A percentile compares a stretch with the other conserved stretches of the same genome.
phyloP scores from a whole-genome alignment of 257 asterid species.

The Misopates orontium region DNA sequence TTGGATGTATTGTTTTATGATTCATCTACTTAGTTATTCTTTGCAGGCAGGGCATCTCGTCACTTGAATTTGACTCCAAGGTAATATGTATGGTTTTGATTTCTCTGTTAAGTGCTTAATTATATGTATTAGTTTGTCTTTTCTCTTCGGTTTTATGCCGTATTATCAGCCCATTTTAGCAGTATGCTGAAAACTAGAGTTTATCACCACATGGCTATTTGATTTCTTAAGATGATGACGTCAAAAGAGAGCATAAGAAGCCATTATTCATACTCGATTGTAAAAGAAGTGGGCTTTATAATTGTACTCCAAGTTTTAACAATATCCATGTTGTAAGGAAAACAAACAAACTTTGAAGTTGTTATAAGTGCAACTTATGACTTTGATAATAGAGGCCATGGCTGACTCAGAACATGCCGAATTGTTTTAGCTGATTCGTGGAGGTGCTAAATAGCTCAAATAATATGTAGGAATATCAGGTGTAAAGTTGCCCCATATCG shows the following conservation, averaged over 20 bases:
- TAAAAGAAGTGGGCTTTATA: too few relatives aligned
- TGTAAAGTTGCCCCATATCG: constrained; percentile 6
- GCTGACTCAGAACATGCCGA: neutral
- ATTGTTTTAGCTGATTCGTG: neutral
- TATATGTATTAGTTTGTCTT: constrained; percentile 11
- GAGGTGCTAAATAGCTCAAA: too few relatives aligned
- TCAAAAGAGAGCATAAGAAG: too few relatives aligned
- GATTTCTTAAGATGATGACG: too few relatives aligned
- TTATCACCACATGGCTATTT: constrained; percentile 5
- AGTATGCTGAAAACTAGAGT: neutral
- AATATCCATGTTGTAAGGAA: neutral
- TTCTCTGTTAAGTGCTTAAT: constrained; percentile 16
- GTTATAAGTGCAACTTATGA: neutral
- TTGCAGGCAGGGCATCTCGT: constrained; percentile 75
- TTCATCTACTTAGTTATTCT: constrained; percentile 7
- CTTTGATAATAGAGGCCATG: neutral
- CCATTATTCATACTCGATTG: too few relatives aligned
- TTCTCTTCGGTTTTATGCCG: neutral
- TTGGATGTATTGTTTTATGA: neutral
- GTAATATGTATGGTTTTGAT: constrained; percentile 37
- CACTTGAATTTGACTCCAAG: constrained; percentile 89
- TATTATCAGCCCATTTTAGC: too few relatives aligned
- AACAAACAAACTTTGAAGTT: neutral
- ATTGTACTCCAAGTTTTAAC: neutral
- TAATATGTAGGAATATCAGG: too few relatives aligned